Conservation (phyloP, 768 basidiomycete genomes). For the Crassisporium funariophilum region DNA sequence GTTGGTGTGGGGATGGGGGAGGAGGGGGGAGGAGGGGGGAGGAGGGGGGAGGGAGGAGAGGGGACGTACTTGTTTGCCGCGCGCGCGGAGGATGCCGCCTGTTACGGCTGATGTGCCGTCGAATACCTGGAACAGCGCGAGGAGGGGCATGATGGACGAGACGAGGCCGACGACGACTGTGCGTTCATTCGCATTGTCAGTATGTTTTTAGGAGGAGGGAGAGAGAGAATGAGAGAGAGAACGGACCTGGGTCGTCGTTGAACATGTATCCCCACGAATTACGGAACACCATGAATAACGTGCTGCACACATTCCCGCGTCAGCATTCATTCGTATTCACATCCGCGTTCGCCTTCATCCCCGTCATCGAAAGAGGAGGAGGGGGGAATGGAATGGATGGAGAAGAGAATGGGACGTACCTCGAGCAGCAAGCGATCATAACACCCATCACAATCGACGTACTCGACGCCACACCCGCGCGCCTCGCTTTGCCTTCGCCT, state of each 20-base stretch:
- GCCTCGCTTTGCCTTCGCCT: constrained; percentile 73
- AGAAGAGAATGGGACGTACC: constrained; percentile 43
- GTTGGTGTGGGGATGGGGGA: constrained; percentile 1
- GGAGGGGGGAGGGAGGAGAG: constrained; percentile 1
- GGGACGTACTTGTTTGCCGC: constrained; percentile 67
- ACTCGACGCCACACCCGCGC: constrained; percentile 69
- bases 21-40: not conserved
- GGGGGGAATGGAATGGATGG: not conserved
- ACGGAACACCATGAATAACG: constrained; percentile 61
- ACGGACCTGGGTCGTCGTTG: constrained; percentile 64
- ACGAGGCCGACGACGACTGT: constrained; percentile 61
- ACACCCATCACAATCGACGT: constrained; percentile 69
- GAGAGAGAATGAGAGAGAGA: not conserved
- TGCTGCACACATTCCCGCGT: constrained; percentile 31
- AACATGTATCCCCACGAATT: constrained; percentile 74
- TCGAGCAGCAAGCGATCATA: constrained; percentile 62
- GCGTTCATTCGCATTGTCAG: not conserved
- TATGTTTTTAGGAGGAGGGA: not conserved
- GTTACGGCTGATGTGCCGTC: constrained; percentile 74
- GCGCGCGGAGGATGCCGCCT: constrained; percentile 78
- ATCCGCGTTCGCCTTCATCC: not conserved
- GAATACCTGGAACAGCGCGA: constrained; percentile 83
- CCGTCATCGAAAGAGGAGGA: not conserved
- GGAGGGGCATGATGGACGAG: constrained; percentile 70
- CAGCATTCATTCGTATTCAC: not conserved